These are phyloP conservation scores for Peniophora sp. DNA, from an alignment of 1,284 basidiomycete genomes.

Conservation along the genomic window DNA sequence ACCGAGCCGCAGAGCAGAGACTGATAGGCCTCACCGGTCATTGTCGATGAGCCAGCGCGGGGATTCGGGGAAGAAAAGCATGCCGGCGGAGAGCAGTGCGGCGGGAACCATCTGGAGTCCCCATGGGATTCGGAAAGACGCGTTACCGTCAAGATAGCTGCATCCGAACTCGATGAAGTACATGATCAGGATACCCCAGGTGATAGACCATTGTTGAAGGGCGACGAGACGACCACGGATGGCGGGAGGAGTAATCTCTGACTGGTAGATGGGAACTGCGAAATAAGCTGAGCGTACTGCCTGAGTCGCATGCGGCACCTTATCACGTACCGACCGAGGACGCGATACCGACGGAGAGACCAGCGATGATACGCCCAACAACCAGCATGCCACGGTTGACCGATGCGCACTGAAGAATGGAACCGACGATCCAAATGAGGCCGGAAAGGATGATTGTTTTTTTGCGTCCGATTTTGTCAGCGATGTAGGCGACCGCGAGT, in stretches of 20 bases:
- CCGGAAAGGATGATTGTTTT: conserved; percentile 56
- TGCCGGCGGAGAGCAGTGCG: neutral
- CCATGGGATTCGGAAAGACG: conserved; percentile 4
- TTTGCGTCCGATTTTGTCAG: conserved; percentile 61
- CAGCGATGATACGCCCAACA: conserved; percentile 36
- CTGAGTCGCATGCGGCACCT: too few relatives aligned
- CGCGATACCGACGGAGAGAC: conserved; percentile 30
- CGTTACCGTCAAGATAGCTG: neutral
- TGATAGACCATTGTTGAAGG: conserved; percentile 1
- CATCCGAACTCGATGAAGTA: conserved; percentile 4
- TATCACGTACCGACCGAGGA: conserved; percentile 26
- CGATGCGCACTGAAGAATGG: conserved; percentile 58
- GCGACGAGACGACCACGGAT: conserved; percentile 6
- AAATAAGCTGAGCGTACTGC: neutral
- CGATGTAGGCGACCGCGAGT: conserved; percentile 51
- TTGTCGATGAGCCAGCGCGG: conserved; percentile 66
- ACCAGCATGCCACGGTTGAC: conserved; percentile 31
- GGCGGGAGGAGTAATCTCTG: neutral
- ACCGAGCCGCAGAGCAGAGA: neutral
- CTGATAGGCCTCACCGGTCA: conserved; percentile 28
- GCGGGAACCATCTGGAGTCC: conserved; percentile 4
- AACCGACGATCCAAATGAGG: conserved; percentile 66
- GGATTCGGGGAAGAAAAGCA: conserved; percentile 48
- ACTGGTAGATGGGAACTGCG: neutral
- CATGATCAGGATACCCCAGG: conserved; percentile 2